Base-by-base conservation (phyloP, 164 flowering plant genomes). In the Protea cynaroides region DNA sequence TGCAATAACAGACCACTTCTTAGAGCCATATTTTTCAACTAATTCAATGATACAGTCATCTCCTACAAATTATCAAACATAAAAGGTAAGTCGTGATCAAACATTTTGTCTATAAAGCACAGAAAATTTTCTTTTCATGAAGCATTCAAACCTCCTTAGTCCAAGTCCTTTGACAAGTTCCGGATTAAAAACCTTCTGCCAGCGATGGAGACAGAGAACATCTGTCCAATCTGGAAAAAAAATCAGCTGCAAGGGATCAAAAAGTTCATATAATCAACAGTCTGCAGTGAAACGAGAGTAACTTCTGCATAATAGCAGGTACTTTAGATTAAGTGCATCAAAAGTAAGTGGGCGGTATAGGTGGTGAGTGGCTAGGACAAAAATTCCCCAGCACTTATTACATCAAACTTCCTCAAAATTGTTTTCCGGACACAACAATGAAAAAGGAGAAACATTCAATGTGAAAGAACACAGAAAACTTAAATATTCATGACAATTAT, bases 141-240 rank as follows among this genome's bases (percentile, higher is more conserved):
- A 25, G 63, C 52, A 17, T 38, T 53, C 53, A 63, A 21, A 94
- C 99, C 96, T 95, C 97, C 69, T 75, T 88, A 66, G 90, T 89
- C 99, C 99, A 95, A 44, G 97, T 66, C 99, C 99, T 77, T 95
- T 95, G 66, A 89, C 79, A 73, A 95, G 90, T 56, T 95, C 97
- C 11, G 99, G 97, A 82, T 92, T 91, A 19, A 94, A 88, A 77
- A 94, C 99, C 76, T 91, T 94, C 69, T 88, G 99, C 99, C 99
- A 94, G 55, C 99, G 79, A 78, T 94, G 99, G 68, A 94, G 79
- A 71, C 99, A 91, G 72, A 91, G 99, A 14, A 94, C 97, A 71
- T 94, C 97, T 67, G 99, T 82, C 78, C 99, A 81, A 78, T 85
- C 96, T 25, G 90, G 93, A 62, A 95, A 91, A 91, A 74, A 71